Evolutionary conservation across 2,329 filamentous ascomycete genomes (phyloP).

Genomic region (Metarhizium robertsii): DNA sequence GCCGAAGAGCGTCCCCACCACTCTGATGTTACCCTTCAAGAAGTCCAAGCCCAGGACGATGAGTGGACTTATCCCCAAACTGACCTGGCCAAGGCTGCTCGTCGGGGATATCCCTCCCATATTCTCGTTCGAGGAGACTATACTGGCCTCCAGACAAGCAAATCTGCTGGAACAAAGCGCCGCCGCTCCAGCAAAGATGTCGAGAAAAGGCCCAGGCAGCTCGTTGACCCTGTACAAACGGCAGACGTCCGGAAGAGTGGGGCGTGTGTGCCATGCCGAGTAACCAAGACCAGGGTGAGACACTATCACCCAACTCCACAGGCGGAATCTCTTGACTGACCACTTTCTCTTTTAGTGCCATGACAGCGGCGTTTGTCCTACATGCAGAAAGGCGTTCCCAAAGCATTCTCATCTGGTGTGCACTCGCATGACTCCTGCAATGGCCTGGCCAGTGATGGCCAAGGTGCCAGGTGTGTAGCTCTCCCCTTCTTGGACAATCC

Average conservation of each 20-base stretch:
- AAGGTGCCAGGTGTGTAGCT: conserved; percentile 24
- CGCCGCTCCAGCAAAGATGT: conserved; percentile 23
- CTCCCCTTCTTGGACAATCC: not conserved
- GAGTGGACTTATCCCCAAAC: conserved; percentile 31
- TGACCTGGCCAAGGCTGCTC: conserved; percentile 20
- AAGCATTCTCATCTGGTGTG: conserved; percentile 30
- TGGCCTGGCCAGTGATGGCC: conserved; percentile 28
- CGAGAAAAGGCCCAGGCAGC: conserved; percentile 27
- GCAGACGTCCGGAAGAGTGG: conserved; percentile 38
- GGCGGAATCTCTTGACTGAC: conserved; percentile 15
- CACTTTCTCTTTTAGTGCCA: conserved; percentile 22
- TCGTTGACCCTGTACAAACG: conserved; percentile 33
- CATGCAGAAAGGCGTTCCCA: conserved; percentile 31
- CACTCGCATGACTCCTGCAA: conserved; percentile 26
- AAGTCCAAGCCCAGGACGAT: conserved; percentile 28
- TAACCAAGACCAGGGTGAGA: conserved; percentile 38
- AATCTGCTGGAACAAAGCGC: conserved; percentile 23
- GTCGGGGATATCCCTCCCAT: conserved; percentile 21
- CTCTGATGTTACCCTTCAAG: conserved; percentile 21
- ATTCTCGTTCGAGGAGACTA: conserved; percentile 21
- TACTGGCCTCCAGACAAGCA: conserved; percentile 13
- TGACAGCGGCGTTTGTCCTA: conserved; percentile 32
- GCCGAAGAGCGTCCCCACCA: conserved; percentile 20
- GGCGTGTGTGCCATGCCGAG: conserved; percentile 38
- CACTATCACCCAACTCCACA: conserved; percentile 11